These are phyloP conservation scores for Neotropicomus parvogracilis DNA, from an alignment of 1,284 basidiomycete species.

Conservation along the genomic window DNA sequence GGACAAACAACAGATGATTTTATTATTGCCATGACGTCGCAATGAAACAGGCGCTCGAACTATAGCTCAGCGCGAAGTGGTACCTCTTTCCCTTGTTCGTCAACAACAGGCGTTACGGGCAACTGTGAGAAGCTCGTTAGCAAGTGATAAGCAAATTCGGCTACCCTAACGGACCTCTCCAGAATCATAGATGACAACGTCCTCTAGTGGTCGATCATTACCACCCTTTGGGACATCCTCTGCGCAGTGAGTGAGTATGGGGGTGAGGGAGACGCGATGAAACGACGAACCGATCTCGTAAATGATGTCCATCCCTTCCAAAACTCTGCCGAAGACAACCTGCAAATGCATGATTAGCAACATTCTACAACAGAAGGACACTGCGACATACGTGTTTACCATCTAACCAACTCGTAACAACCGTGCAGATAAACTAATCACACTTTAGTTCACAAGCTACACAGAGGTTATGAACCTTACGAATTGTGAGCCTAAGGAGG, in stretches of 20 bases:
- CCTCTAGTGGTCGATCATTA: conserved; percentile 67
- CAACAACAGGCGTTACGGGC: conserved; percentile 53
- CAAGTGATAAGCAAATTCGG: not conserved
- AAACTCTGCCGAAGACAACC: conserved; percentile 89
- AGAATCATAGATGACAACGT: conserved; percentile 74
- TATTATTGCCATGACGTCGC: conserved; percentile 53
- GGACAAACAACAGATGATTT: conserved; percentile 34
- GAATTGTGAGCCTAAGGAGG: conserved; percentile 73
- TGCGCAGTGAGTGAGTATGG: conserved; percentile 34
- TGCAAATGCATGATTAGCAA: conserved; percentile 28
- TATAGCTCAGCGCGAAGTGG: conserved; percentile 90
- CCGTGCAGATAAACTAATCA: conserved; percentile 76
- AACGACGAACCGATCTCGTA: conserved; percentile 58
- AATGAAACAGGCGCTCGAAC: conserved; percentile 39
- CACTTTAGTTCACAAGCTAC: not conserved
- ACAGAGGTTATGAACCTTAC: conserved; percentile 40
- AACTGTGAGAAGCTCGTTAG: conserved; percentile 44
- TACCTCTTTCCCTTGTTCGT: conserved; percentile 80
- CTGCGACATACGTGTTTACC: conserved; percentile 56
- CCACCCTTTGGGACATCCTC: conserved; percentile 68
- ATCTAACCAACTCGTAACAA: conserved; percentile 74
- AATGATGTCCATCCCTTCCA: conserved; percentile 89
- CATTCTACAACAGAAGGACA: not conserved
- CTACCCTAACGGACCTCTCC: conserved; percentile 66
- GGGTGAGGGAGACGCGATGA: not conserved